Evolutionary conservation across 139 green algal genomes (phyloP).

Genomic region (Coelastrella sp.): DNA sequence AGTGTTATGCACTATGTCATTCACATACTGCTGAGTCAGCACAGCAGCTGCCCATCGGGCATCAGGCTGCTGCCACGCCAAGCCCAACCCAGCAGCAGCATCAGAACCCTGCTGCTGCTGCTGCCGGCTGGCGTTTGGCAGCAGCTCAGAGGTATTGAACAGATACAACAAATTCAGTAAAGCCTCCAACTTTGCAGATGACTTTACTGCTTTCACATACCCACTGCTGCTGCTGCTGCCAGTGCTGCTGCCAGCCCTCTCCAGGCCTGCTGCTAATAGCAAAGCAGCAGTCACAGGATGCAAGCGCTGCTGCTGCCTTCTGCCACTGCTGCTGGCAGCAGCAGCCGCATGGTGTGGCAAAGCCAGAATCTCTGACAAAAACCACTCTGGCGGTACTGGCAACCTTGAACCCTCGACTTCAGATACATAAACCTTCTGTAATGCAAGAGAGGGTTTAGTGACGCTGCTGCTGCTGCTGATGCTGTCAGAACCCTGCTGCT

Average conservation of each 20-base stretch:
- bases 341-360: constrained; percentile 31
- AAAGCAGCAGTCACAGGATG: constrained; percentile 56
- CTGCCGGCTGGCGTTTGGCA: constrained; percentile 22
- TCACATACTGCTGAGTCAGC: constrained; percentile 54
- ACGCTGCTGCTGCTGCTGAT: constrained; percentile 16
- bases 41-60: constrained; percentile 65
- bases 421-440: constrained; percentile 1
- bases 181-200: constrained; percentile 35
- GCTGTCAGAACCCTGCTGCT: constrained; percentile 19
- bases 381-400: constrained; percentile 38
- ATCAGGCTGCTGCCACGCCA: constrained; percentile 57
- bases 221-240: background rate
- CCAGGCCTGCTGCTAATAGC: constrained; percentile 54
- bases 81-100: constrained; percentile 32
- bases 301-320: background rate
- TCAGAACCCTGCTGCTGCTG: constrained; percentile 15
- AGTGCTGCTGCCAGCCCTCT: background rate
- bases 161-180: constrained; percentile 49
- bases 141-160: constrained; percentile 49
- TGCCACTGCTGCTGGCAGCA: background rate
- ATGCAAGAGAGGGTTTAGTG: background rate
- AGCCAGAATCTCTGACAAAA: constrained; percentile 45
- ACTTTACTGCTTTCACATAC: constrained; percentile 44
- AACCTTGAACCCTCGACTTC: constrained; percentile 42
- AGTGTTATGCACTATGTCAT: background rate